phyloP scores from a whole-genome alignment of 768 basidiomycete genomes.

The Podaxis mareebaensis region DNA sequence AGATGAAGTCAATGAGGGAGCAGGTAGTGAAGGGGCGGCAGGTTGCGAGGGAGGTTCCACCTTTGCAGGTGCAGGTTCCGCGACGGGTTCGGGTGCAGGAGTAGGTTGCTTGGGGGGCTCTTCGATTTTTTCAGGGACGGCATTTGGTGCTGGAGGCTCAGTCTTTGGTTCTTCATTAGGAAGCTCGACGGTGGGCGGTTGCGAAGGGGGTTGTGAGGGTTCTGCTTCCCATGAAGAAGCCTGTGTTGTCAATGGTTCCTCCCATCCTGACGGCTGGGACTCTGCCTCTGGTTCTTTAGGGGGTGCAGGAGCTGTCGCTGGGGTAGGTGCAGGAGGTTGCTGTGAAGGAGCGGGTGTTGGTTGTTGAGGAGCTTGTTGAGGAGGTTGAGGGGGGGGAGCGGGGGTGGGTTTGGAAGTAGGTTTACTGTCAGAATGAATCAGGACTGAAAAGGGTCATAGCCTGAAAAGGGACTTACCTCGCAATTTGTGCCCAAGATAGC shows the following conservation, averaged over 20 bases:
- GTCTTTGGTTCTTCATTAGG: conserved; percentile 27
- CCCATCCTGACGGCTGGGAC: conserved; percentile 49
- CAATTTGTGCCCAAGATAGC: conserved; percentile 85
- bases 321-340: conserved; percentile 25
- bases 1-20: conserved; percentile 34
- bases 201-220: conserved; percentile 33
- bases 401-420: conserved; percentile 65
- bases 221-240: conserved; percentile 67
- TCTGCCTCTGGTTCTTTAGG: conserved; percentile 30
- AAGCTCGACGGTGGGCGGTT: conserved; percentile 22
- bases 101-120: conserved; percentile 27
- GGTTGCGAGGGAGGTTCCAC: conserved; percentile 39
- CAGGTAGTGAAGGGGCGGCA: conserved; percentile 28
- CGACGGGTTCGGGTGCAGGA: conserved; percentile 31
- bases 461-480: conserved; percentile 49
- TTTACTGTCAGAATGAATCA: conserved; percentile 32
- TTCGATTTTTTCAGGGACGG: conserved; percentile 24
- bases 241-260: conserved; percentile 63
- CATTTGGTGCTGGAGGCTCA: conserved; percentile 25
- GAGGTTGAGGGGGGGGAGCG: conserved; percentile 32
- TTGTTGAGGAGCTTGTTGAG: conserved; percentile 27
- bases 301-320: conserved; percentile 28
- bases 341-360: conserved; percentile 45
- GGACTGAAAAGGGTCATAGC: conserved; percentile 10
- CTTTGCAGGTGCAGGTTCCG: conserved; percentile 27